These are phyloP conservation scores for Phytophthora citrophthora DNA, from an alignment of 352 stramenopile genomes.

Conservation along the genomic window DNA sequence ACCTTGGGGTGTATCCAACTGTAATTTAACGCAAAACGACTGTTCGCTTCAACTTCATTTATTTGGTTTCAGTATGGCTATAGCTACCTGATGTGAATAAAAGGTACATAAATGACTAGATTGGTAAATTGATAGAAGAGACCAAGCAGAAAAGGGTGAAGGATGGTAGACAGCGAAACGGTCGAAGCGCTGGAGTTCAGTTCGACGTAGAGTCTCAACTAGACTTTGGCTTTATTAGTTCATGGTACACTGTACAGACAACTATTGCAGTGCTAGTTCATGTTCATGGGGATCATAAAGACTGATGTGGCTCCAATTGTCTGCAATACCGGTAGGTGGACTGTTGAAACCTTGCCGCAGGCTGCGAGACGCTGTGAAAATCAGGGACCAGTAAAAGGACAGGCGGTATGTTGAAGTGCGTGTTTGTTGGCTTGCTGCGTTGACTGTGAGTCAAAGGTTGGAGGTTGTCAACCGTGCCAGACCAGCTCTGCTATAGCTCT, in stretches of 20 bases:
- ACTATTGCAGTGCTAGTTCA: no score
- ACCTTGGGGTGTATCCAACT: conserved; percentile 5
- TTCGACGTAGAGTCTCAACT: conserved; percentile 2
- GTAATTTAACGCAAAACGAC: conserved; percentile 16
- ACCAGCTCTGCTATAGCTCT: not conserved
- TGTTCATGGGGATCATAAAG: not conserved
- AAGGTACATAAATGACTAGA: not conserved
- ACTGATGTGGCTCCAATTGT: conserved; percentile 5
- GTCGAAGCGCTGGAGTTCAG: conserved; percentile 18
- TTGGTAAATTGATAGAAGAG: not conserved
- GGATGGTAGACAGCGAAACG: conserved; percentile 15
- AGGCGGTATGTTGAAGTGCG: conserved; percentile 18
- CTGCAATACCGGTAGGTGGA: conserved; percentile 16
- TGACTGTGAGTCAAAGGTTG: no score
- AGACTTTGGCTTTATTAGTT: no score
- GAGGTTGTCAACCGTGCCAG: no score
- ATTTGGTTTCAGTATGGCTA: not conserved
- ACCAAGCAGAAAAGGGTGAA: conserved; percentile 15
- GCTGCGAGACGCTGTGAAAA: not conserved
- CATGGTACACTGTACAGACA: no score
- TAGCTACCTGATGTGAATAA: not conserved
- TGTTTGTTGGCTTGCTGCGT: not conserved
- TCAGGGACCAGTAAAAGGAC: conserved; percentile 9
- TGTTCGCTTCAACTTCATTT: conserved; percentile 18
- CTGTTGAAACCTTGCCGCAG: not conserved